These are phyloP conservation scores for Globomyces pollinis-pini DNA, from an alignment of 192 early-diverging fungal genomes.

Conservation along the genomic window DNA sequence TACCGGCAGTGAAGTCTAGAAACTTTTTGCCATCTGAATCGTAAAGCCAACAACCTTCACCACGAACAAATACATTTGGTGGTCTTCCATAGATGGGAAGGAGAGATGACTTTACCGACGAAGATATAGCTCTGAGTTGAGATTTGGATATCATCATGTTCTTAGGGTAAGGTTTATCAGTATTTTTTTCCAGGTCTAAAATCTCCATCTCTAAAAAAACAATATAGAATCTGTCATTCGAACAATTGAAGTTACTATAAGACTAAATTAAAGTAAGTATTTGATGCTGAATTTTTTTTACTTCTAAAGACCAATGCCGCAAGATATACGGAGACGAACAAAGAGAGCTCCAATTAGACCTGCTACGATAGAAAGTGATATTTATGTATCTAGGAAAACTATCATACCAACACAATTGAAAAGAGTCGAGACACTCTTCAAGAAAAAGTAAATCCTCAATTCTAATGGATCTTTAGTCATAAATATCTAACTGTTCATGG, in stretches of 20 bases:
- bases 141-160: too few species aligned
- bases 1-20: conserved; percentile 90
- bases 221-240: too few species aligned
- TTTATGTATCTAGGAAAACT: conserved; percentile 68
- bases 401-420: conserved; percentile 51
- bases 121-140: too few species aligned
- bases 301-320: too few species aligned
- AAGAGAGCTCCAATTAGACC: conserved; percentile 59
- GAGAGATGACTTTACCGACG: too few species aligned
- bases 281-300: too few species aligned
- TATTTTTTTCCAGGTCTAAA: too few species aligned
- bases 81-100: conserved; percentile 38
- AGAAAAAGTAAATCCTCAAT: conserved; percentile 16
- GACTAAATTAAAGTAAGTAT: too few species aligned
- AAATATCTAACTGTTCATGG: conserved; percentile 60
- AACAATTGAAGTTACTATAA: too few species aligned
- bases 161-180: too few species aligned
- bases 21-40: conserved; percentile 69
- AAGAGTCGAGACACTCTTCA: conserved; percentile 57
- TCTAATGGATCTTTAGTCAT: conserved; percentile 29
- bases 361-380: conserved; percentile 60
- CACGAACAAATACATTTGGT: conserved; percentile 56
- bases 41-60: conserved; percentile 72
- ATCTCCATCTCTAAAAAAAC: too few species aligned
- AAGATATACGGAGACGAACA: too few species aligned